These are phyloP conservation scores for Escovopsis weberi DNA, from an alignment of 2,329 filamentous ascomycete genomes.

Conservation along the genomic window DNA sequence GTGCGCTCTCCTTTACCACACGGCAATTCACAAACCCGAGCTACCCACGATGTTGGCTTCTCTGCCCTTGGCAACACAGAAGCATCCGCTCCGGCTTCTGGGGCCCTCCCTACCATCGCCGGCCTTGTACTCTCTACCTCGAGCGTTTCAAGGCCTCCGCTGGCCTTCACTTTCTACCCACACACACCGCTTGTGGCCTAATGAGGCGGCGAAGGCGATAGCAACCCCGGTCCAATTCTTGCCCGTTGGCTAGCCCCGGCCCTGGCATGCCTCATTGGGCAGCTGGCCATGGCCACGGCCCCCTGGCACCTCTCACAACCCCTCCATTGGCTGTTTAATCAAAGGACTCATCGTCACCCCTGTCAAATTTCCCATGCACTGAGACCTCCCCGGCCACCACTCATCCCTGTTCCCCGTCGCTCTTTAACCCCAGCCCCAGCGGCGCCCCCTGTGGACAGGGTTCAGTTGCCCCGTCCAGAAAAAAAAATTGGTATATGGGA, in stretches of 20 bases:
- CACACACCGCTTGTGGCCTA: constrained; percentile 21
- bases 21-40: background rate
- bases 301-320: constrained; percentile 21
- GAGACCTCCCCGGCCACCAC: constrained; percentile 20
- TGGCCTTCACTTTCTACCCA: constrained; percentile 5
- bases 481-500: constrained; percentile 6
- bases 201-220: constrained; percentile 15
- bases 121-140: background rate
- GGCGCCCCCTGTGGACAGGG: constrained; percentile 4
- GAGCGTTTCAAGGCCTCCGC: background rate
- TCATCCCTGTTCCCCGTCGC: constrained; percentile 7
- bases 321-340: constrained; percentile 39
- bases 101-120: background rate
- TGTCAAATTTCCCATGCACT: constrained; percentile 38
- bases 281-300: constrained; percentile 22
- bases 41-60: background rate
- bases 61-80: constrained; percentile 1
- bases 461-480: background rate
- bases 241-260: constrained; percentile 31
- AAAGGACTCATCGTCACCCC: constrained; percentile 27
- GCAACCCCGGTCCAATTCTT: constrained; percentile 24
- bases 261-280: constrained; percentile 35
- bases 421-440: constrained; percentile 4
- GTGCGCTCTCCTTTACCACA: background rate
- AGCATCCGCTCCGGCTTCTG: background rate